Percentiles rank a stretch among this genome's conserved stretches.
Evolutionary conservation across 805 yeast species (phyloP).

Genomic region (Suhomyces sp.): DNA sequence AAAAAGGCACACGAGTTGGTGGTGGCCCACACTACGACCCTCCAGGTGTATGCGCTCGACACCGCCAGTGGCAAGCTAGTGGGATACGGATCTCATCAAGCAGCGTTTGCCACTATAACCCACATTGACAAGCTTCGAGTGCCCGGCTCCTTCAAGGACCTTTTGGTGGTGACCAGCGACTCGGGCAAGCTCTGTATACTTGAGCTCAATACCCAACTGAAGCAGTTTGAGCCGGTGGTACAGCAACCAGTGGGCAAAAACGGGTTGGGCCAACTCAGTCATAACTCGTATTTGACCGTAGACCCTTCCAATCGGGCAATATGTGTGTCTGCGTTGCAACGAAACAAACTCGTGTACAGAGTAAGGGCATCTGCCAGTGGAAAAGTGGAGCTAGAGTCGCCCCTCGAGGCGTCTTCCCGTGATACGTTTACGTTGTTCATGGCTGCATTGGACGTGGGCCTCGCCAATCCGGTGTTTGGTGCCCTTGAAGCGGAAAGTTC

Average conservation of each 20-base stretch:
- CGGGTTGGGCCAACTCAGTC: constrained; percentile 71
- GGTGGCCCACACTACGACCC: constrained; percentile 50
- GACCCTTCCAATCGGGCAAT: constrained; percentile 74
- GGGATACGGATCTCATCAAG: constrained; percentile 28
- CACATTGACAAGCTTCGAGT: constrained; percentile 48
- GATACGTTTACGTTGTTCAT: constrained; percentile 50
- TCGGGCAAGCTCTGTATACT: constrained; percentile 67
- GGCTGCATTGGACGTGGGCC: constrained; percentile 68
- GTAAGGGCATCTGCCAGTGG: constrained; percentile 48
- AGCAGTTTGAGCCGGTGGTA: constrained; percentile 43
- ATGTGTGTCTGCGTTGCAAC: constrained; percentile 70
- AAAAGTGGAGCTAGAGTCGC: constrained; percentile 57
- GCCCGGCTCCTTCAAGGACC: constrained; percentile 54
- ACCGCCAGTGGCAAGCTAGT: constrained; percentile 54
- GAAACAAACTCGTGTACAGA: constrained; percentile 67
- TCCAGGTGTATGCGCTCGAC: constrained; percentile 55
- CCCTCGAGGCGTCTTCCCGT: constrained; percentile 63
- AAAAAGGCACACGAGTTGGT: constrained; percentile 60
- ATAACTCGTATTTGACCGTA: constrained; percentile 67
- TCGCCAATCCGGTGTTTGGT: constrained; percentile 83
- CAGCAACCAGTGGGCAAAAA: constrained; percentile 72
- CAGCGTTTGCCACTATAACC: constrained; percentile 57
- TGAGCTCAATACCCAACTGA: constrained; percentile 39
- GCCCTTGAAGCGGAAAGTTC: constrained; percentile 64
- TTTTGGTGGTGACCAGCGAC: constrained; percentile 70